Evolutionary conservation across 1,284 basidiomycete genomes (phyloP).

Genomic region (Porodaedalea pini): DNA sequence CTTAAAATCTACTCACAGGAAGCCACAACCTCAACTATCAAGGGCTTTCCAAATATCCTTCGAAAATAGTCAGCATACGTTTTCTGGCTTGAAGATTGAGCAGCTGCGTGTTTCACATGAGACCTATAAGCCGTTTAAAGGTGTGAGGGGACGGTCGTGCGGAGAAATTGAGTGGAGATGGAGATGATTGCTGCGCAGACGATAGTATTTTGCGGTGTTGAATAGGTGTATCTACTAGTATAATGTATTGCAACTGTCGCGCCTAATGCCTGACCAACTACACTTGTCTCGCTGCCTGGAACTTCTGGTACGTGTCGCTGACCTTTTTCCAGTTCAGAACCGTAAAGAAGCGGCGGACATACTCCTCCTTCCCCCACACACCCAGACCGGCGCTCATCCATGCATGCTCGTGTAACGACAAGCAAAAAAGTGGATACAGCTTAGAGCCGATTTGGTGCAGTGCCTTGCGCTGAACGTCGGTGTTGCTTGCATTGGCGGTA

Average conservation of each 20-base stretch:
- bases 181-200: constrained; percentile 33
- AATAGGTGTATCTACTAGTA: background rate
- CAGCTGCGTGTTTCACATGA: constrained; percentile 81
- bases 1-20: constrained; percentile 27
- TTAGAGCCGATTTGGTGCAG: background rate
- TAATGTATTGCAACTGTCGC: background rate
- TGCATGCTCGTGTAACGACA: constrained; percentile 87
- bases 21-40: constrained; percentile 48
- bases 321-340: constrained; percentile 85
- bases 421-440: constrained; percentile 72
- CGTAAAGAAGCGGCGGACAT: constrained; percentile 86
- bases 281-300: background rate
- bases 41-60: constrained; percentile 73
- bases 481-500: background rate
- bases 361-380: constrained; percentile 91
- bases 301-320: constrained; percentile 30
- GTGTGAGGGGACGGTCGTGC: constrained; percentile 58
- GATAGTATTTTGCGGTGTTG: background rate
- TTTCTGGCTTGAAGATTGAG: constrained; percentile 80
- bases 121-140: constrained; percentile 71
- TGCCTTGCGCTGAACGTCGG: background rate
- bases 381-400: constrained; percentile 90
- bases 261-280: background rate
- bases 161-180: constrained; percentile 76
- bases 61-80: constrained; percentile 68